Evolutionary conservation across 768 basidiomycete genomes (phyloP).

Genomic region (Aureoboletus auriporus): DNA sequence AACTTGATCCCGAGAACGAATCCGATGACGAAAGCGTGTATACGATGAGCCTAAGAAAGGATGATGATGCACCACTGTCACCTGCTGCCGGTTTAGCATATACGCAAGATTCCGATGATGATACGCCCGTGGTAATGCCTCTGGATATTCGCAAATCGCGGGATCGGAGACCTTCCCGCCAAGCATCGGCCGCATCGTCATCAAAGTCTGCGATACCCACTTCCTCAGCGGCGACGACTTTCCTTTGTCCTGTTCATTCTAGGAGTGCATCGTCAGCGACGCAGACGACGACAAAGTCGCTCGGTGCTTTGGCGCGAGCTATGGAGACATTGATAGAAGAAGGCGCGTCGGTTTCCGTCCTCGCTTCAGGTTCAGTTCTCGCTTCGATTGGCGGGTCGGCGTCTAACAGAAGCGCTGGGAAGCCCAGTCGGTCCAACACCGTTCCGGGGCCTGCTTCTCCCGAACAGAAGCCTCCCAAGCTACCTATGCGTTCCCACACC

Average conservation of each 20-base stretch:
- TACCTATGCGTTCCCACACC: conserved; percentile 55
- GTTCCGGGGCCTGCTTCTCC: conserved; percentile 44
- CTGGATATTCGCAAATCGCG: conserved; percentile 21
- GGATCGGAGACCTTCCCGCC: conserved; percentile 21
- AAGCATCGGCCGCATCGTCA: conserved; percentile 21
- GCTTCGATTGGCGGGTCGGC: conserved; percentile 25
- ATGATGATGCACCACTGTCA: conserved; percentile 15
- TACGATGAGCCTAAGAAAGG: conserved; percentile 26
- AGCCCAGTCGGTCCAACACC: conserved; percentile 47
- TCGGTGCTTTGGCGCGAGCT: conserved; percentile 43
- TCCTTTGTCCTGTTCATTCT: conserved; percentile 8
- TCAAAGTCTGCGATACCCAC: conserved; percentile 17
- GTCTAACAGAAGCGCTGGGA: conserved; percentile 20
- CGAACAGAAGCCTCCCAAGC: conserved; percentile 46
- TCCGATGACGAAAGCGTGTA: conserved; percentile 34
- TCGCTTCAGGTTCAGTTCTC: conserved; percentile 32
- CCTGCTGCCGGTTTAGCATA: conserved; percentile 37
- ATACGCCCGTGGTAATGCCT: conserved; percentile 31
- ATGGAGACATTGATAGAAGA: conserved; percentile 52
- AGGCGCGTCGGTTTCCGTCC: conserved; percentile 31
- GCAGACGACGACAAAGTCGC: conserved; percentile 26
- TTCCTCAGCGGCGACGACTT: conserved; percentile 10
- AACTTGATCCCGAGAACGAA: conserved; percentile 20
- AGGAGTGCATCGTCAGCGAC: conserved; percentile 28
- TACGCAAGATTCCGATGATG: conserved; percentile 29